A percentile compares a stretch with the other conserved stretches of the same genome.
Evolutionary conservation across 345 rosid species (phyloP).

Genomic region (Eucalyptus pumila): DNA sequence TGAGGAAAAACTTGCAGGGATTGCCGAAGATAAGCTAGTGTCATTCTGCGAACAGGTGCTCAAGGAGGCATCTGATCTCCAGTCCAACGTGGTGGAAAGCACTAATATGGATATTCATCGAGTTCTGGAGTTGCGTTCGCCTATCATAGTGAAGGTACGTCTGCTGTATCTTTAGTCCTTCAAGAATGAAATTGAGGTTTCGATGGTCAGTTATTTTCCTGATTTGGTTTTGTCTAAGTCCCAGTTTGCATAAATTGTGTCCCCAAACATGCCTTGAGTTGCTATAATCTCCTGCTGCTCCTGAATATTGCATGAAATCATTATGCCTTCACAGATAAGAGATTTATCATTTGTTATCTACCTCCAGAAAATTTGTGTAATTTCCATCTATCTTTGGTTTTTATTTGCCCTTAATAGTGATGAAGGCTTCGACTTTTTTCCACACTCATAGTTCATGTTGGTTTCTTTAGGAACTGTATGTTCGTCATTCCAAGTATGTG

Average conservation of each 20-base stretch:
- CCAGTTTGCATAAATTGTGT: background rate
- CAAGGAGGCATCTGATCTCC: conserved; percentile 78
- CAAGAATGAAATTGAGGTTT: background rate
- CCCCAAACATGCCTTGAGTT: background rate
- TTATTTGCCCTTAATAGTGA: background rate
- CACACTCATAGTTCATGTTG: background rate
- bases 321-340: background rate
- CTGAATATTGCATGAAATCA: background rate
- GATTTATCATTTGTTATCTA: background rate
- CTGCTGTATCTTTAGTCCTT: background rate
- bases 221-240: background rate
- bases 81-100: conserved; percentile 58
- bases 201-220: background rate
- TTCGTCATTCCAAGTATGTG: background rate
- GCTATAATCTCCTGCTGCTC: background rate
- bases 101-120: conserved; percentile 82
- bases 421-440: background rate
- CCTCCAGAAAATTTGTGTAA: background rate
- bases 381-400: background rate
- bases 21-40: conserved; percentile 78
- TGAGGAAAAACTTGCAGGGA: conserved; percentile 41
- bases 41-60: conserved; percentile 88
- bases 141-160: conserved; percentile 79
- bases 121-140: conserved; percentile 84
- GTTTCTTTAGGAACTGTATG: background rate